Evolutionary conservation across 1,284 basidiomycete species (phyloP), one percentile per base, ranked within the genome.

Genomic region (Apiotrichum sp.): DNA sequence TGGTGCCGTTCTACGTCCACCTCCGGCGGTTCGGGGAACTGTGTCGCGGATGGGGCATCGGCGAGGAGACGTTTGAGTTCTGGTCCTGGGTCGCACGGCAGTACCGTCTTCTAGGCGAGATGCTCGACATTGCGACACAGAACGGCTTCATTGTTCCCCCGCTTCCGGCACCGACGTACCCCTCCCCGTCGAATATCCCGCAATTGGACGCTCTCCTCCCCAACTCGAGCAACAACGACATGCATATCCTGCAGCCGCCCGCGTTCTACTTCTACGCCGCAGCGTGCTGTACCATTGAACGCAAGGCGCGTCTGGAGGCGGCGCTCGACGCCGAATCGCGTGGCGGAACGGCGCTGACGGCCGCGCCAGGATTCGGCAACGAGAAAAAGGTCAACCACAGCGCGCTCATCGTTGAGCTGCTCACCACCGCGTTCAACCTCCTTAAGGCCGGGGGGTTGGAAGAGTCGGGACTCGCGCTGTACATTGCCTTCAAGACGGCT

Each of bases 41-140:
- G 55, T 92, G 89, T 8, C 81, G 88, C 6, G 87, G 88, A 0
- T 98, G 95, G 95, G 91, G 90, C 3, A 97, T 98, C 53, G 93
- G 93, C n/a, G 89, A 93, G 65, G 88, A 92, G 66, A 96, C 90
- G 0, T 96, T 89, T 65, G 96, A 98, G 72, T 98, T 86, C 70
- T 98, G 95, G 95, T 88, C 87, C 64, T 98, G 93, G 95, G 80
- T 93, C 51, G 87, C 89, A 7, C 81, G 93, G 68, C 92, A 97
- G 88, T 91, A 95, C 68, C 86, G 91, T 6, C 82, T 92, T 22
- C 82, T 96, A 34, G 90, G 87, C 10, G 93, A 96, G 71, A 78
- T 96, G 2, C 80, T 95, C 2, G 90, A 95, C 60, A 83, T 89
- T 61, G 92, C 87, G 1, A 81, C 85, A 0, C 80, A 82, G 32